Evolutionary conservation across 2,329 filamentous ascomycete species (phyloP).

Genomic region (Thielaviopsis musarum): DNA sequence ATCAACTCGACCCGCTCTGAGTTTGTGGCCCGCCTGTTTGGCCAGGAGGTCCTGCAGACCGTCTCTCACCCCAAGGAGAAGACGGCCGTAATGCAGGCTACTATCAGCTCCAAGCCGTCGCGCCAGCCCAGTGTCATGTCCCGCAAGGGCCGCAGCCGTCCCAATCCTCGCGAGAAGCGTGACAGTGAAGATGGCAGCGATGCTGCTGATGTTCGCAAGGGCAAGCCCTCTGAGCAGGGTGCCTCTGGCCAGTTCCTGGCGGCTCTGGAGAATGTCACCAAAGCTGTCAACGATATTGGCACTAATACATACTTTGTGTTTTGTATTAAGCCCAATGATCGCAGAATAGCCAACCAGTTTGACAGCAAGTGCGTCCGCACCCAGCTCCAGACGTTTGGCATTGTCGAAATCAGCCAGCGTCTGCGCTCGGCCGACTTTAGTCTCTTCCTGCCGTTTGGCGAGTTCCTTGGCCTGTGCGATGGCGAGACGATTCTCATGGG

Average conservation of each 20-base stretch:
- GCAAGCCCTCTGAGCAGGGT: conserved; percentile 51
- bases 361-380: conserved; percentile 96
- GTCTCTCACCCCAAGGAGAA: conserved; percentile 86
- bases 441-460: conserved; percentile 84
- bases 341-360: conserved; percentile 94
- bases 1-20: conserved; percentile 76
- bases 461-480: conserved; percentile 82
- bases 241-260: conserved; percentile 85
- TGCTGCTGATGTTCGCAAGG: conserved; percentile 25
- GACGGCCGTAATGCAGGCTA: conserved; percentile 83
- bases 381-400: conserved; percentile 87
- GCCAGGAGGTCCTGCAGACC: conserved; percentile 87
- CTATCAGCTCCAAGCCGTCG: conserved; percentile 87
- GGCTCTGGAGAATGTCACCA: conserved; percentile 78
- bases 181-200: conserved; percentile 28
- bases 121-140: conserved; percentile 86
- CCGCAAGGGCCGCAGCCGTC: conserved; percentile 33
- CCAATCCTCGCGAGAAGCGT: conserved; percentile 24
- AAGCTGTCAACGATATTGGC: conserved; percentile 63
- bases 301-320: conserved; percentile 94
- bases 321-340: conserved; percentile 92
- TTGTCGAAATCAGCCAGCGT: conserved; percentile 90
- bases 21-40: conserved; percentile 80
- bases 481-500: conserved; percentile 73
- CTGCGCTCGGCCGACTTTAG: conserved; percentile 89